A percentile compares a stretch with the other conserved stretches of the same genome.
Conservation (phyloP, 2,329 filamentous ascomycete species). For the Thelonectria olida region DNA sequence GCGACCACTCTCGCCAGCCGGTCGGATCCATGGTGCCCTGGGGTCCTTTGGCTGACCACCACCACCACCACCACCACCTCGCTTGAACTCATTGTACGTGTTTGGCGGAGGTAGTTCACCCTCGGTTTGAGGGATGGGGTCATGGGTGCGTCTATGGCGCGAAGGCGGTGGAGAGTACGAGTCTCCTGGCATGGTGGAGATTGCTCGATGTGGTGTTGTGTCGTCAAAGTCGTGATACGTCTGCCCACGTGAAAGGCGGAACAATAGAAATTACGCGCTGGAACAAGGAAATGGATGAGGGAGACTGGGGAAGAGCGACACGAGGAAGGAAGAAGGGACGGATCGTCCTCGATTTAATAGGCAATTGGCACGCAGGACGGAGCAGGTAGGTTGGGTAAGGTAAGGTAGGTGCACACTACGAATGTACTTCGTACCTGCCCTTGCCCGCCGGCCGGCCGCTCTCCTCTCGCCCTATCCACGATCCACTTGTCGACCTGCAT, state of each 20-base stretch:
- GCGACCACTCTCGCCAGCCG: conserved; percentile 56
- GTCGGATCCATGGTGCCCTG: conserved; percentile 34
- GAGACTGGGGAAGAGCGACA: neutral
- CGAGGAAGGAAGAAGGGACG: neutral
- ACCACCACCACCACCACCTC: no score
- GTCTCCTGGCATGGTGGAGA: neutral
- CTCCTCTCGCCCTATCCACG: no score
- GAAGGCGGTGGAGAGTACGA: conserved; percentile 26
- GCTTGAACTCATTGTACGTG: conserved; percentile 37
- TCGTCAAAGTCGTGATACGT: no score
- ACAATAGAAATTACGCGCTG: no score
- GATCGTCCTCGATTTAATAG: neutral
- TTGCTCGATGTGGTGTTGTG: neutral
- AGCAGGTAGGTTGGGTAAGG: neutral
- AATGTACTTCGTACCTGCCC: no score
- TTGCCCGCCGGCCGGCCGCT: no score
- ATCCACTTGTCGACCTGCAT: neutral
- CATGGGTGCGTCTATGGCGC: conserved; percentile 25
- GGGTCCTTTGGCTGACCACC: conserved; percentile 22
- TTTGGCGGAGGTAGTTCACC: conserved; percentile 40
- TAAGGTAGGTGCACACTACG: neutral
- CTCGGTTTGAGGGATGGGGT: conserved; percentile 8
- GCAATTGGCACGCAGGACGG: neutral
- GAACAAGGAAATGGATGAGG: no score
- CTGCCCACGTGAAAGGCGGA: no score